These are phyloP conservation scores for Kodamaea neixiangensis DNA, from an alignment of 805 yeast genomes.

Conservation along the genomic window DNA sequence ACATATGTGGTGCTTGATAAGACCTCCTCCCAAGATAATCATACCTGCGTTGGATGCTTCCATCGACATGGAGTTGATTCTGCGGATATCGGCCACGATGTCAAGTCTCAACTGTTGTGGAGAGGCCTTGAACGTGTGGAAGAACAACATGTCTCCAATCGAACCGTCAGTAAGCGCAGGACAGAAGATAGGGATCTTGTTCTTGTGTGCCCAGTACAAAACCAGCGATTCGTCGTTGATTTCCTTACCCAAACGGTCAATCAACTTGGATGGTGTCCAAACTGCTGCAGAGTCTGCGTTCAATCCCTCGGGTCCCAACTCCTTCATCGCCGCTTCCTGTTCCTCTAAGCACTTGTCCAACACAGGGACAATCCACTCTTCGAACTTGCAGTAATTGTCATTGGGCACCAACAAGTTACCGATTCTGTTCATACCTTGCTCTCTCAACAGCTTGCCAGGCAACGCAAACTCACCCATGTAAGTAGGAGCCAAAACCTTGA, in stretches of 20 bases:
- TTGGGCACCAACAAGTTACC: slow-evolving; percentile 97
- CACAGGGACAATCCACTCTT: slow-evolving; percentile 98
- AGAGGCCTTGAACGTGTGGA: slow-evolving; percentile 94
- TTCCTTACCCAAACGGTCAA: slow-evolving; percentile 92
- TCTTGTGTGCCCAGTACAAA: slow-evolving; percentile 97
- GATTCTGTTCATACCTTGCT: slow-evolving; percentile 95
- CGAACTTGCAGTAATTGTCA: slow-evolving; percentile 95
- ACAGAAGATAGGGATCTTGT: slow-evolving; percentile 93
- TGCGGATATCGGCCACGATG: slow-evolving; percentile 90
- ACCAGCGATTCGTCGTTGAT: slow-evolving; percentile 93
- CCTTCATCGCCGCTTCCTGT: slow-evolving; percentile 66
- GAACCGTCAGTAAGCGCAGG: slow-evolving; percentile 98
- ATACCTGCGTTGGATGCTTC: slow-evolving; percentile 93
- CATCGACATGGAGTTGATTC: slow-evolving; percentile 91
- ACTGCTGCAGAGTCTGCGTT: slow-evolving; percentile 66
- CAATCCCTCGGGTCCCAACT: slow-evolving; percentile 51
- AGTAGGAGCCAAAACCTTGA: slow-evolving; percentile 96
- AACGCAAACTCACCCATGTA: slow-evolving; percentile 88
- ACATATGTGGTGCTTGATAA: slow-evolving; percentile 94
- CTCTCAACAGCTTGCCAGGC: slow-evolving; percentile 80
- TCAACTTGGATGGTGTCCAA: slow-evolving; percentile 94
- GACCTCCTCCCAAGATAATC: slow-evolving; percentile 95
- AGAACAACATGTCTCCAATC: slow-evolving; percentile 97
- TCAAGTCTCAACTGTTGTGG: slow-evolving; percentile 89
- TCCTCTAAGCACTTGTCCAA: slow-evolving; percentile 85